A percentile compares a stretch with the other conserved stretches of the same genome.
Evolutionary conservation across 164 flowering plant species (phyloP).

Genomic region (Nymphaea colorata): DNA sequence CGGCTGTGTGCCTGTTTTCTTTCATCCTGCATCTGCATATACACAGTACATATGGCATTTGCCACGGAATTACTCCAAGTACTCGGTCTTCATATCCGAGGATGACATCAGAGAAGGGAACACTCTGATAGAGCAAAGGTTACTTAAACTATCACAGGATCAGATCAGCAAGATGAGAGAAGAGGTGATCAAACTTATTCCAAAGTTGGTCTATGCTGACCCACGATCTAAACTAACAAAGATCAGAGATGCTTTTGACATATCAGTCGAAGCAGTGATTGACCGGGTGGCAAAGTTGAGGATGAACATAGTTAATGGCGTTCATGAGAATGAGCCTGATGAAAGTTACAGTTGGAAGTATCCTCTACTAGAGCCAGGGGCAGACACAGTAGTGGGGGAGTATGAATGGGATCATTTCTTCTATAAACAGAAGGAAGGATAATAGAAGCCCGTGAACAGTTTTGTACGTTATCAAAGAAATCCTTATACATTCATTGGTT

Average conservation of each 20-base stretch:
- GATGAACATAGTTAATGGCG: slow-evolving; percentile 17
- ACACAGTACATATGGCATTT: slow-evolving; percentile 68
- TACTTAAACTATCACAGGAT: slow-evolving; percentile 20
- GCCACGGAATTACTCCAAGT: slow-evolving; percentile 31
- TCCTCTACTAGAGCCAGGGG: slow-evolving; percentile 1
- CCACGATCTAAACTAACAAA: slow-evolving; percentile 38
- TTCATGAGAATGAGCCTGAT: slow-evolving; percentile 10
- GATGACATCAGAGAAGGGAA: slow-evolving; percentile 23
- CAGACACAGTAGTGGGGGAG: slow-evolving; percentile 24
- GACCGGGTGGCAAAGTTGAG: slow-evolving; percentile 34
- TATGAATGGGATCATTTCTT: slow-evolving; percentile 74
- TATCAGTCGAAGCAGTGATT: slow-evolving; percentile 43
- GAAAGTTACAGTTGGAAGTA: slow-evolving; percentile 52
- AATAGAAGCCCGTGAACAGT: too few species aligned
- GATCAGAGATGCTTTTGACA: slow-evolving; percentile 61
- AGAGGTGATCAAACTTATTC: slow-evolving; percentile 48
- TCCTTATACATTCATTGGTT: too few species aligned
- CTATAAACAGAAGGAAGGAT: neutral
- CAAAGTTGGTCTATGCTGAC: slow-evolving; percentile 50
- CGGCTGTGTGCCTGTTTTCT: slow-evolving; percentile 77
- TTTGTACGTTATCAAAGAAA: too few species aligned
- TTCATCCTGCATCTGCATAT: slow-evolving; percentile 68
- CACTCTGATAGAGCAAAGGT: slow-evolving; percentile 25
- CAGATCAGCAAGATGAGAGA: slow-evolving; percentile 42
- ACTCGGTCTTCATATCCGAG: slow-evolving; percentile 52